Evolutionary conservation across 495 filamentous ascomycete species (phyloP).

Genomic region (Aspergillus coremiiformis): DNA sequence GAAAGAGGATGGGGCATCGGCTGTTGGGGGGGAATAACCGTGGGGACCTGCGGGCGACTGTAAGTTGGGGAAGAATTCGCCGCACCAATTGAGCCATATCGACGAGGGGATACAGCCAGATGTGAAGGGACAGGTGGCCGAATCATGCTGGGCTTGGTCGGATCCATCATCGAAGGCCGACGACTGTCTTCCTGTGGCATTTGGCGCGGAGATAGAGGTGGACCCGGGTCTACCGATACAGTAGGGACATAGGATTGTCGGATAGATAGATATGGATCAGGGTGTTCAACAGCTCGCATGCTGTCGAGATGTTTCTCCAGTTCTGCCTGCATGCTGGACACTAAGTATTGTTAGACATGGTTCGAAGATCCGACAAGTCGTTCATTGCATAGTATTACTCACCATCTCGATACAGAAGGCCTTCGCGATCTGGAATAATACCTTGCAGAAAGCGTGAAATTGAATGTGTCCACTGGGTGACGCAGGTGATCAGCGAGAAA

Average conservation of each 20-base stretch:
- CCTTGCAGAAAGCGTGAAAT: conserved; percentile 64
- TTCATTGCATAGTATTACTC: conserved; percentile 10
- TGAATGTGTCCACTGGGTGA: conserved; percentile 60
- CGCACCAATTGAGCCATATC: conserved; percentile 77
- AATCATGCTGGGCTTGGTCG: conserved; percentile 26
- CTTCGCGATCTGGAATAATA: conserved; percentile 60
- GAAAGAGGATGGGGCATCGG: conserved; percentile 70
- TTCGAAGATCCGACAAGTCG: neutral
- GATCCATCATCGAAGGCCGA: conserved; percentile 47
- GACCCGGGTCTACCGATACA: conserved; percentile 57
- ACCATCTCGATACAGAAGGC: conserved; percentile 52
- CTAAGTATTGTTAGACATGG: conserved; percentile 38
- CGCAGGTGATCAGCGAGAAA: neutral
- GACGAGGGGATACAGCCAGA: conserved; percentile 67
- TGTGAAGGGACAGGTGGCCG: conserved; percentile 74
- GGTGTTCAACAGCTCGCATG: conserved; percentile 62
- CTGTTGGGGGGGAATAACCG: conserved; percentile 57
- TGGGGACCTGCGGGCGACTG: conserved; percentile 57
- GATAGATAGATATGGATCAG: conserved; percentile 66
- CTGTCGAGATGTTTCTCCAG: conserved; percentile 78
- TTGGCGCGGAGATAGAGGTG: conserved; percentile 88
- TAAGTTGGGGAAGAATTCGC: conserved; percentile 65
- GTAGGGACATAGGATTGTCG: conserved; percentile 71
- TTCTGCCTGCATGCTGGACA: conserved; percentile 72
- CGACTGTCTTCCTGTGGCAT: conserved; percentile 78